Conservation (phyloP, 2,329 filamentous ascomycete species). For the Rhexocercosporidium sp. region DNA sequence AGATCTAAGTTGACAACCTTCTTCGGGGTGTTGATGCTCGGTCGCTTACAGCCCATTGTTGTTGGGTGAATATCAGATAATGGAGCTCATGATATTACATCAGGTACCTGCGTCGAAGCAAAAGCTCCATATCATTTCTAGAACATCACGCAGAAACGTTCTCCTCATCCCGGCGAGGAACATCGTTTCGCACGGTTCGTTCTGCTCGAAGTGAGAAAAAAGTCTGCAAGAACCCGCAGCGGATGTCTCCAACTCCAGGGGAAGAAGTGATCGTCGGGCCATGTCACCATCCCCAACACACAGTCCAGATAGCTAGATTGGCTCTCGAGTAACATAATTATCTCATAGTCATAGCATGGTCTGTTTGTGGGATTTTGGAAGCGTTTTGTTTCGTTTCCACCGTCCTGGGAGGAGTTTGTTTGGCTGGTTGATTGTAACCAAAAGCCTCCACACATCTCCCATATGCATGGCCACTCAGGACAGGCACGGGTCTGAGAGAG, state of each 20-base stretch:
- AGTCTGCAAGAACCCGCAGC: conserved; percentile 10
- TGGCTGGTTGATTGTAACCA: not conserved
- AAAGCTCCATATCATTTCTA: not conserved
- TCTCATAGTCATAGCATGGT: not conserved
- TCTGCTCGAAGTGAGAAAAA: not conserved
- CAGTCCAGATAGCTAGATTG: not conserved
- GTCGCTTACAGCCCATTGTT: too few relatives aligned
- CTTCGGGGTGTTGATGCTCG: too few relatives aligned
- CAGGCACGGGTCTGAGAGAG: not conserved
- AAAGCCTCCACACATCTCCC: not conserved
- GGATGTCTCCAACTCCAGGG: not conserved
- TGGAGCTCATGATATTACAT: too few relatives aligned
- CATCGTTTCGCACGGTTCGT: not conserved
- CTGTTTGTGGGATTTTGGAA: not conserved
- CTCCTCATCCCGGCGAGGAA: not conserved
- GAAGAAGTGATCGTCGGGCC: conserved; percentile 2
- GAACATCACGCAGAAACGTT: not conserved
- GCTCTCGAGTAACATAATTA: not conserved
- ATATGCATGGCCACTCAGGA: not conserved
- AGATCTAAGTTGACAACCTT: too few relatives aligned
- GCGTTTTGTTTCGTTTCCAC: not conserved
- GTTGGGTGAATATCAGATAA: too few relatives aligned
- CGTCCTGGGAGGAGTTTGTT: not conserved
- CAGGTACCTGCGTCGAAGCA: too few relatives aligned
- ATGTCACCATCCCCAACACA: not conserved